Conservation (phyloP, 1,284 basidiomycete genomes). For the Cryptococcus sp. region DNA sequence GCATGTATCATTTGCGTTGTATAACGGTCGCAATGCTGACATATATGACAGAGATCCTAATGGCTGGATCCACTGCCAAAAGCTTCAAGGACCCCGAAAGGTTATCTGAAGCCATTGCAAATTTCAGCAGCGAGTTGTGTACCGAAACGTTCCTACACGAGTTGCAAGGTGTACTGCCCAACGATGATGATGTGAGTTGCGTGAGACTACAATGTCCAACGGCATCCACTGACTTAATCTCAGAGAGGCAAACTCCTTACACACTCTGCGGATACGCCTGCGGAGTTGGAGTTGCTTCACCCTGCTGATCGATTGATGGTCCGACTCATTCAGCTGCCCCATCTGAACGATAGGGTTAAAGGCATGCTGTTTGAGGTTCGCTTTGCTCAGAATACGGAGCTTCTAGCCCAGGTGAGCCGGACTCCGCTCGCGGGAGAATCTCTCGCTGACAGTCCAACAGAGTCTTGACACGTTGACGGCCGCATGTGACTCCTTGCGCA, state of each 20-base stretch:
- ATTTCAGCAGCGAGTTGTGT: constrained; percentile 82
- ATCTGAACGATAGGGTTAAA: constrained; percentile 85
- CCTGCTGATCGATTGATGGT: constrained; percentile 96
- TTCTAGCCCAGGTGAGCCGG: constrained; percentile 58
- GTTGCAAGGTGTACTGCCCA: constrained; percentile 79
- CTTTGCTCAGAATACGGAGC: constrained; percentile 77
- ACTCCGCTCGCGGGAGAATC: not conserved
- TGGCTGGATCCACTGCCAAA: constrained; percentile 70
- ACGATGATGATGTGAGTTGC: constrained; percentile 74
- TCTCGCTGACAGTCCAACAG: constrained; percentile 51
- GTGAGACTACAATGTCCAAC: not conserved
- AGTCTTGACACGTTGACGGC: constrained; percentile 76
- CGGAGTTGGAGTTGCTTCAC: constrained; percentile 84
- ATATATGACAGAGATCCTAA: constrained; percentile 72
- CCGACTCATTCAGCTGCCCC: constrained; percentile 91
- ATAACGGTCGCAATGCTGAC: constrained; percentile 5
- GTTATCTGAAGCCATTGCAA: constrained; percentile 75
- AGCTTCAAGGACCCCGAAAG: constrained; percentile 73
- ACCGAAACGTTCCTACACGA: constrained; percentile 84
- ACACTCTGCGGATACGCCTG: constrained; percentile 68
- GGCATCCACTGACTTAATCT: constrained; percentile 3
- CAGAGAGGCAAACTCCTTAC: constrained; percentile 88
- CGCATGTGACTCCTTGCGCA: constrained; percentile 72
- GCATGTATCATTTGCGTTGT: constrained; percentile 56
- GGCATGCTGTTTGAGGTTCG: constrained; percentile 88